A percentile compares a stretch with the other conserved stretches of the same genome.
These are phyloP conservation scores for Flueggea neowawraea DNA, from an alignment of 441 rosid genomes.

Conservation along the genomic window DNA sequence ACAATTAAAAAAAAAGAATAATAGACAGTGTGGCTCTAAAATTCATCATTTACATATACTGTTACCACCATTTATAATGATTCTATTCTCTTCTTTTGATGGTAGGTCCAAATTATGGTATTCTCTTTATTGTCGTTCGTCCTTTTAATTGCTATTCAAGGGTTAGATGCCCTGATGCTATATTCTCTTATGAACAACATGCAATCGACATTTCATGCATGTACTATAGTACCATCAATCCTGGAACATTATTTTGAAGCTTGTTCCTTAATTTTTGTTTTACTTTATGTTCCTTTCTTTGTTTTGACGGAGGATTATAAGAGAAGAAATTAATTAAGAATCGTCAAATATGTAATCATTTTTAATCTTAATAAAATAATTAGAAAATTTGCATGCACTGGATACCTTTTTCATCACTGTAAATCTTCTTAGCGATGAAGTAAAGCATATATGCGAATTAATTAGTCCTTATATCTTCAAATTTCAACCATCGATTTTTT, in stretches of 20 bases:
- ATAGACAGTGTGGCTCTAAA: slow-evolving; percentile 10
- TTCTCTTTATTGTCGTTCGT: slow-evolving; percentile 37
- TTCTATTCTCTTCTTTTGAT: slow-evolving; percentile 61
- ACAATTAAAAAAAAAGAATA: background rate
- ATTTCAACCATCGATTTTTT: too few relatives aligned
- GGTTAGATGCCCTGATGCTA: slow-evolving; percentile 8
- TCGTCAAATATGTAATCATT: too few relatives aligned
- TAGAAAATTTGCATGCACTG: background rate
- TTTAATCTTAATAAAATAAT: background rate
- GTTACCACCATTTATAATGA: slow-evolving; percentile 38
- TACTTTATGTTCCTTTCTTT: background rate
- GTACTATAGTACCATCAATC: background rate
- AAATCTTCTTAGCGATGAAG: slow-evolving; percentile 9
- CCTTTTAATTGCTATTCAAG: slow-evolving; percentile 24
- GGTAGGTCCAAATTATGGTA: slow-evolving; percentile 30
- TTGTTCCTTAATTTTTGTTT: background rate
- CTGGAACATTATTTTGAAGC: background rate
- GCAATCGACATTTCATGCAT: background rate
- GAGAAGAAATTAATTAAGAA: too few relatives aligned
- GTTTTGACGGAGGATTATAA: too few relatives aligned
- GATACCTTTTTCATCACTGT: slow-evolving; percentile 2
- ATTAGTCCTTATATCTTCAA: too few relatives aligned
- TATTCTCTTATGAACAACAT: background rate
- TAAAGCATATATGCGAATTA: slow-evolving; percentile 9
- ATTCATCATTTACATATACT: slow-evolving; percentile 16